Evolutionary conservation across 345 rosid genomes (phyloP).

Genomic region (Rubroshorea leprosula): DNA sequence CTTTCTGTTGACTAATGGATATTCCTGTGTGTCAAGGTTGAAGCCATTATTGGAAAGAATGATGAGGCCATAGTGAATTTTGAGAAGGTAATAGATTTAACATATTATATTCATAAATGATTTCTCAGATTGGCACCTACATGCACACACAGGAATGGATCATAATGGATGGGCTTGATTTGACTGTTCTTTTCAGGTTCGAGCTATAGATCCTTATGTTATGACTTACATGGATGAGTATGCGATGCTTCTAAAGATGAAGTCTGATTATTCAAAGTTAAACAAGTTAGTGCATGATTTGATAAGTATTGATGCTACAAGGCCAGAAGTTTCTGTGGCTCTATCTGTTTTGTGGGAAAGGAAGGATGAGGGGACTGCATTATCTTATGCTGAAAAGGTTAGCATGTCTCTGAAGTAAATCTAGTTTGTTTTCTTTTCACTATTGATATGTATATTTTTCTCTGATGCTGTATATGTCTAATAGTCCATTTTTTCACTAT

Average conservation of each 20-base stretch:
- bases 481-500: slow-evolving; percentile 19
- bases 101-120: slow-evolving; percentile 7
- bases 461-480: slow-evolving; percentile 10
- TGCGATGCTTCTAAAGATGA: slow-evolving; percentile 86
- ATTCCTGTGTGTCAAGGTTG: slow-evolving; percentile 47
- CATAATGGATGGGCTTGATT: not conserved
- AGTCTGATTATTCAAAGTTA: slow-evolving; percentile 75
- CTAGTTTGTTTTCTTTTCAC: slow-evolving; percentile 6
- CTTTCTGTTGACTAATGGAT: slow-evolving; percentile 19
- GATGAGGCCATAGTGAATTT: slow-evolving; percentile 87
- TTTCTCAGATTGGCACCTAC: not conserved
- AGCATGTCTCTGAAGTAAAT: slow-evolving; percentile 18
- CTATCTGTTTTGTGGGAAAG: slow-evolving; percentile 79
- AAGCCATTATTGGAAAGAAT: slow-evolving; percentile 90
- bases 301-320: slow-evolving; percentile 70
- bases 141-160: not conserved
- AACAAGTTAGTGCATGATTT: slow-evolving; percentile 91
- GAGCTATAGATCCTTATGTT: slow-evolving; percentile 80
- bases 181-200: slow-evolving; percentile 53
- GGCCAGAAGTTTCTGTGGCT: slow-evolving; percentile 92
- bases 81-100: slow-evolving; percentile 58
- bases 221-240: slow-evolving; percentile 93
- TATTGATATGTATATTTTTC: not conserved
- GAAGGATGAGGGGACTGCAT: slow-evolving; percentile 80
- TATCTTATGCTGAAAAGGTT: slow-evolving; percentile 95